Evolutionary conservation across 257 asterid genomes (phyloP).

Genomic region (Solanum verrucosum): DNA sequence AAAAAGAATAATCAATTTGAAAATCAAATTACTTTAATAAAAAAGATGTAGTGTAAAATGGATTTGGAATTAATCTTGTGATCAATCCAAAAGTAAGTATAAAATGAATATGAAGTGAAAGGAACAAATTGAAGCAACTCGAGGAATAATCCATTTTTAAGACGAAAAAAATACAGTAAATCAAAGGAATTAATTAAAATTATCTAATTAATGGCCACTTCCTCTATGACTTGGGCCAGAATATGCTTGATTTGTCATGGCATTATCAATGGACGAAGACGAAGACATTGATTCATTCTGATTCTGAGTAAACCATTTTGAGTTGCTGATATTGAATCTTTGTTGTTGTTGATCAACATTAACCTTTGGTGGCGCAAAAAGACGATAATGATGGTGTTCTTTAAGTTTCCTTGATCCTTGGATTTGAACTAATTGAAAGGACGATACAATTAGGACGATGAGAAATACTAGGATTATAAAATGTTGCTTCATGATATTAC

Average conservation of each 20-base stretch:
- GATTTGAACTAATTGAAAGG: neutral
- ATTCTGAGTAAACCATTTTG: neutral
- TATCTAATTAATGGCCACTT: constrained; percentile 11
- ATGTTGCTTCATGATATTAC: neutral
- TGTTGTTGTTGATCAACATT: neutral
- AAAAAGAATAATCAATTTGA: neutral
- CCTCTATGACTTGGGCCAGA: constrained; percentile 21
- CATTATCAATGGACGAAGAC: neutral
- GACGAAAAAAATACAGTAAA: neutral
- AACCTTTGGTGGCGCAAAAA: neutral
- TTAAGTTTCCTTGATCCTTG: constrained; percentile 2
- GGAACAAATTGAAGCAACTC: neutral
- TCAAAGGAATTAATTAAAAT: neutral
- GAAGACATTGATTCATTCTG: neutral
- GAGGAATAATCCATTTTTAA: neutral
- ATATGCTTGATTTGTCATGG: constrained; percentile 1
- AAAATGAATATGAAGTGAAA: neutral
- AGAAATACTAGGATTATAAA: constrained; percentile 4
- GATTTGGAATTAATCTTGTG: neutral
- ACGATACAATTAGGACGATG: neutral
- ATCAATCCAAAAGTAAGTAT: neutral
- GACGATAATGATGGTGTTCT: neutral
- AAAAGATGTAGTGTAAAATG: neutral
- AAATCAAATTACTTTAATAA: neutral
- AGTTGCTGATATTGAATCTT: neutral